Evolutionary conservation across 306 rosid species (phyloP), one percentile per base, ranked within the genome.

Genomic region (Prunus kanzakura): DNA sequence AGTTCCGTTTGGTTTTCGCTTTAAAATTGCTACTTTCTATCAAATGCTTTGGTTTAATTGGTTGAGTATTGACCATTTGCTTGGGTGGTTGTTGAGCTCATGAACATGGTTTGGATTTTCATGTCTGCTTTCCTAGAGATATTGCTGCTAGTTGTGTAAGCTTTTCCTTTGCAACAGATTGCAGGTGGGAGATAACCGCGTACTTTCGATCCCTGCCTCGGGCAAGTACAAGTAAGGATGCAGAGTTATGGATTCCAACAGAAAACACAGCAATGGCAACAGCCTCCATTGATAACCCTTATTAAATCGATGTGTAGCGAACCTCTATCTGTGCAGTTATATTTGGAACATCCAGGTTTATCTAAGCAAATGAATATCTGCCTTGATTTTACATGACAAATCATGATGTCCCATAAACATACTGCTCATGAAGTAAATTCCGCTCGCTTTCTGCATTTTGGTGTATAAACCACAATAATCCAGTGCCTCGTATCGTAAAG

Each of bases 181-280:
- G 87, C 88, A 81, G 87, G 79, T 92, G 99, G 97, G 97, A 95
- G 86, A 90, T 92, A 62, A 88, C 87, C 1, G 93, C 88, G 18
- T 92, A 88, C 76, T 90, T 92, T 67, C 84, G 72, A 58, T 81
- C 92, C 79, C 86, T 92, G 72, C 97, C 96, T 0, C 76, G 76
- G 74, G 80, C 80, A 3, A 65, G 89, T 46, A 78, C 86, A 56
- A 89, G 89, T 64, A 86, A 89, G 84, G 86, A 86, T 80, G 87
- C 94, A 66, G 86, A 80, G 71, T 72, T 73, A 57, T 92, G 97
- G 97, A 86, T 89, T 75, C 87, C 99, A 73, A 82, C 91, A 12
- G 93, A 89, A 89, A 74, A 89, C 92, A 58, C 89, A 87, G 74
- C 99, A 83, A 79, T 92, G 97, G 97, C 88, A 87, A 45, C 92